Evolutionary conservation across 1,284 basidiomycete genomes (phyloP).

Genomic region (Ceratobasidium sp.): DNA sequence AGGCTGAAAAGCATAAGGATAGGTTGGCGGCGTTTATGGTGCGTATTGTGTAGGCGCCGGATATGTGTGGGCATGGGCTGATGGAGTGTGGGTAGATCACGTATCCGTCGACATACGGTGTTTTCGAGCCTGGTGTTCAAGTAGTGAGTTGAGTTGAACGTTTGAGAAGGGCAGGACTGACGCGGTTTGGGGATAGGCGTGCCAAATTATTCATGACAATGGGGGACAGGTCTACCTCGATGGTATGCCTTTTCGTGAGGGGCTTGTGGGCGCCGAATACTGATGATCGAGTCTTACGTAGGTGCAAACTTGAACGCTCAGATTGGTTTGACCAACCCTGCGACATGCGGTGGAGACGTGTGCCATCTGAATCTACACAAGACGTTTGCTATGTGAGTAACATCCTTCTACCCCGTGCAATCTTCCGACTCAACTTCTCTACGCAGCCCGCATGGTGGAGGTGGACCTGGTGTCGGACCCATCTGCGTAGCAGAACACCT

Average conservation of each 20-base stretch:
- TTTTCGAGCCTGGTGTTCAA: conserved; percentile 94
- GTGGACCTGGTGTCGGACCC: conserved; percentile 95
- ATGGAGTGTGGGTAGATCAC: conserved; percentile 73
- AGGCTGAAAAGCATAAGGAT: conserved; percentile 93
- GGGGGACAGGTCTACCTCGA: conserved; percentile 99
- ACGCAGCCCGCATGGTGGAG: conserved; percentile 92
- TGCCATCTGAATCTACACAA: conserved; percentile 99
- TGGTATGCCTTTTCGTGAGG: conserved; percentile 62
- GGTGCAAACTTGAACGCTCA: conserved; percentile 96
- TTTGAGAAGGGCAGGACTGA: conserved; percentile 12
- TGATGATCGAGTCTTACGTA: conserved; percentile 49
- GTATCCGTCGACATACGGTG: conserved; percentile 96
- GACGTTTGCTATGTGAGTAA: conserved; percentile 86
- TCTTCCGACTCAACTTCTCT: conserved; percentile 12
- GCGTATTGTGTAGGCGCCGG: conserved; percentile 52
- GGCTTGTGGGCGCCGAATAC: not conserved
- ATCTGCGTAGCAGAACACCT: conserved; percentile 96
- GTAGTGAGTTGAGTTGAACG: conserved; percentile 62
- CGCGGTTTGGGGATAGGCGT: conserved; percentile 68
- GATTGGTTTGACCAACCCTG: conserved; percentile 95
- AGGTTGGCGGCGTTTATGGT: conserved; percentile 98
- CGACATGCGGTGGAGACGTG: conserved; percentile 95
- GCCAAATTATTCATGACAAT: conserved; percentile 92
- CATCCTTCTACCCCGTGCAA: conserved; percentile 43
- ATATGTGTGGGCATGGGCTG: not conserved